These are phyloP conservation scores for Neurospora terricola DNA, from an alignment of 495 filamentous ascomycete genomes.

Conservation along the genomic window DNA sequence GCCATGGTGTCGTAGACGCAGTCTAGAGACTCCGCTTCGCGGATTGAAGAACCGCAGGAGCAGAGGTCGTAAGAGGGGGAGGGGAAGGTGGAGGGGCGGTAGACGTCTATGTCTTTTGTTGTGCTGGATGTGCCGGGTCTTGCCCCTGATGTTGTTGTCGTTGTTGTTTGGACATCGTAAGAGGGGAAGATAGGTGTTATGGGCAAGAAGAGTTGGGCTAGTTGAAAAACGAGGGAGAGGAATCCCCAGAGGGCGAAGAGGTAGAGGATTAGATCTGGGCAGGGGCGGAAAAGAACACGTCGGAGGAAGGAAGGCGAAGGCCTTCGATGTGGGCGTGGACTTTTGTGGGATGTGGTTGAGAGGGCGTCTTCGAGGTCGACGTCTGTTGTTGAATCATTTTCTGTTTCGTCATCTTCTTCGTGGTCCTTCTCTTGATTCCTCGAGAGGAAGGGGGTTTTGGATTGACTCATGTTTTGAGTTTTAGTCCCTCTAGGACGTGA, in stretches of 20 bases:
- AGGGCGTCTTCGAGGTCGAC: not conserved
- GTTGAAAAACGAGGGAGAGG: conserved; percentile 1
- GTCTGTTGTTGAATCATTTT: not conserved
- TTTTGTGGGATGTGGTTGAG: not conserved
- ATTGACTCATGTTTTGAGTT: not conserved
- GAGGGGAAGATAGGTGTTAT: not conserved
- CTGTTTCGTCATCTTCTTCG: not conserved
- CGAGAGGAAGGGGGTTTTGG: not conserved
- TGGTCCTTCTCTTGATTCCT: not conserved
- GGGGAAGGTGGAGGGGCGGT: too few relatives aligned
- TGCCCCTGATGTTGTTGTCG: not conserved
- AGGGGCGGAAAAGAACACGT: not conserved
- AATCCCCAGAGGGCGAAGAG: conserved; percentile 5
- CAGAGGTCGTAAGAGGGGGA: too few relatives aligned
- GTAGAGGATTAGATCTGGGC: not conserved
- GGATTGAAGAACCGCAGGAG: conserved; percentile 2
- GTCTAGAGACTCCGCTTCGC: not conserved
- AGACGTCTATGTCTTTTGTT: conserved; percentile 2
- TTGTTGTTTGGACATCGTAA: not conserved
- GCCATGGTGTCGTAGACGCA: conserved; percentile 10
- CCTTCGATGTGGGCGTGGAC: not conserved
- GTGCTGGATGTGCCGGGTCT: not conserved
- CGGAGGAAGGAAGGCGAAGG: not conserved
- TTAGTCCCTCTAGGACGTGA: not conserved
- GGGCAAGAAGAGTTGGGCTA: not conserved